Conservation (phyloP, 2,329 filamentous ascomycete genomes). For the Parafenestella ontariensis region DNA sequence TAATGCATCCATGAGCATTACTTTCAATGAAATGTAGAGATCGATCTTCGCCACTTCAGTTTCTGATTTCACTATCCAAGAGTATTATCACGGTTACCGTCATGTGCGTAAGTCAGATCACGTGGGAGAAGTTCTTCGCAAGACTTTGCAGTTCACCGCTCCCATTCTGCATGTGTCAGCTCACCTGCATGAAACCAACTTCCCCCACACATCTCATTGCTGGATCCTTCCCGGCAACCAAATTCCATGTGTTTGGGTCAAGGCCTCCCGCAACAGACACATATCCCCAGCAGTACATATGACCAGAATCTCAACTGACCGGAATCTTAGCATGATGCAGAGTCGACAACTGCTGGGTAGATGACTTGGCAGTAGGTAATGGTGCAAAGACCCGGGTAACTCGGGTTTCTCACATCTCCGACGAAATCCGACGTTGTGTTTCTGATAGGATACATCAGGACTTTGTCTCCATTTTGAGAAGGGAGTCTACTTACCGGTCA, state of each 20-base stretch:
- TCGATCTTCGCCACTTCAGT: neutral
- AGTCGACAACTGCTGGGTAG: neutral
- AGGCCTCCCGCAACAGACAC: neutral
- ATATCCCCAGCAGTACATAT: neutral
- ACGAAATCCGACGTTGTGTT: no score
- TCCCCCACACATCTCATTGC: neutral
- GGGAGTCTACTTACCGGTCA: neutral
- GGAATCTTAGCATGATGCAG: conserved; percentile 9
- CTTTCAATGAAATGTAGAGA: neutral
- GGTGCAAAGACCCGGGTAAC: neutral
- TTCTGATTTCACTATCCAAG: neutral
- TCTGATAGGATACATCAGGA: no score
- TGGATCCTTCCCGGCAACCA: neutral
- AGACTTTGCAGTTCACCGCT: no score
- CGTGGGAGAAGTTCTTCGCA: no score
- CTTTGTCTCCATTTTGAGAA: neutral
- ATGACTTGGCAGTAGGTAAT: neutral
- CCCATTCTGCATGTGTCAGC: conserved; percentile 1
- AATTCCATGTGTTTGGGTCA: neutral
- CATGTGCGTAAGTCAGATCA: no score
- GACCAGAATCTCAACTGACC: conserved; percentile 10
- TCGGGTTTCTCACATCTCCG: no score
- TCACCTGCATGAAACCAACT: conserved; percentile 1
- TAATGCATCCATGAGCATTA: neutral
- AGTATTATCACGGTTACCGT: neutral